Evolutionary conservation across 1,284 basidiomycete species (phyloP), one percentile per base, ranked within the genome.

Genomic region (Irpex lacteus): DNA sequence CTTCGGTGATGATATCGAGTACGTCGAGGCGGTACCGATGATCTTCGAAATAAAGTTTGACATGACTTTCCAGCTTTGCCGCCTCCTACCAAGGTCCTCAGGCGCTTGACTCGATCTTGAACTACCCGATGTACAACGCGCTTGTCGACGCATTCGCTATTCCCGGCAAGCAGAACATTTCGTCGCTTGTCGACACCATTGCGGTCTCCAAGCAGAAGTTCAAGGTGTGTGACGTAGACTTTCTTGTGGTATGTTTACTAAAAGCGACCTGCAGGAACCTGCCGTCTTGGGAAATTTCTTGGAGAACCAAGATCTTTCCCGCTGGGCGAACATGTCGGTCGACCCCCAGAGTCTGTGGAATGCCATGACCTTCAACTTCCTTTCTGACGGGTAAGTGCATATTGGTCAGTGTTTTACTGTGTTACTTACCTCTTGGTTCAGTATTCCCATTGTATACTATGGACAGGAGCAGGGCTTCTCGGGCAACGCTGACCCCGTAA

Each of bases 1-100:
- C 44, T 90, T 87, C 70, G 85, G 81, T 34, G 73, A 78, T 40
- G 82, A 89, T 60, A 78, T 91, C 49, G 78, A 80, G 80, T 90
- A 72, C 60, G 81, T 44, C 34, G 21, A 60, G 44, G 8, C 19
- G 52, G 11, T 49, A 52, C 32, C n/a, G 36, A 49, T 26, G n/a
- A 26, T 26, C 26, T 26, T 18, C 61, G 13, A 4, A 13, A 53
- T 52, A 21, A 19, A 18, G n/a, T 52, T 52, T 44, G 40, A 44
- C 40, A 2, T 9, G 11, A 11, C 40, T 9, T 11, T 44, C 40
- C 40, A 75, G 70, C 32, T 59, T 72, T 60, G 72, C 70, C 49
- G 65, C 72, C 9, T 61, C 67, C 52, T 76, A 67, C 64, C 74
- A 75, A 62, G 71, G 65, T 59, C 57, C 72, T 66, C 73, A 82